Evolutionary conservation across 139 green algal species (phyloP).

Genomic region (Chlorella ohadii): DNA sequence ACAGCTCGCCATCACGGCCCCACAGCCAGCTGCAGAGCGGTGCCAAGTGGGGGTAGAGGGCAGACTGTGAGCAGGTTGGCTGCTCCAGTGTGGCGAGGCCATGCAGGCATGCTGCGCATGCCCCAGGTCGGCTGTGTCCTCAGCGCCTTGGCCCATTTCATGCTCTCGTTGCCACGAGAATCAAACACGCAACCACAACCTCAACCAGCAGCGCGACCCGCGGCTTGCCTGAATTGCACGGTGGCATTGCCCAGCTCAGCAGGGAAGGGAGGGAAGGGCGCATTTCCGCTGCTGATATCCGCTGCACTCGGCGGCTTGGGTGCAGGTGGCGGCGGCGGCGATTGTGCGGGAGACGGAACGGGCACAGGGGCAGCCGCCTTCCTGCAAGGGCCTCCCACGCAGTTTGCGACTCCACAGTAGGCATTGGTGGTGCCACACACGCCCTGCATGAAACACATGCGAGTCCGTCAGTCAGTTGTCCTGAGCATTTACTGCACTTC

Average conservation of each 20-base stretch:
- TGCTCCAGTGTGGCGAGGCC: no score
- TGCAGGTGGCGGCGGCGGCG: neutral
- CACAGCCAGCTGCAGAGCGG: slow-evolving; percentile 8
- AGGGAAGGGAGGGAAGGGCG: slow-evolving; percentile 6
- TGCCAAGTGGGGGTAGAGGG: no score
- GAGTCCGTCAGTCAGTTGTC: no score
- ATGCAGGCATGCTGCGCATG: no score
- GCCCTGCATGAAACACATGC: no score
- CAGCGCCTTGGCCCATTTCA: no score
- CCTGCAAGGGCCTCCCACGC: neutral
- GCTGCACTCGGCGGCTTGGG: neutral
- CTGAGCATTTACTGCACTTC: no score
- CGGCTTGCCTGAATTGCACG: neutral
- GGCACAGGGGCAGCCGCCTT: neutral
- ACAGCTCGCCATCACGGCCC: slow-evolving; percentile 7
- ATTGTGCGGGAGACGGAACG: neutral
- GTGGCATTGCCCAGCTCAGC: neutral
- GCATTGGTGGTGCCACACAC: neutral
- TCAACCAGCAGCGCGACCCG: no score
- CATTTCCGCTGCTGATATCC: neutral
- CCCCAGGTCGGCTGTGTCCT: no score
- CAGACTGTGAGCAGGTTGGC: no score
- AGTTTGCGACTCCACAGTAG: neutral
- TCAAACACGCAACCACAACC: no score
- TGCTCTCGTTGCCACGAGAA: no score